These are phyloP conservation scores for Buddleja alternifolia DNA, from an alignment of 257 asterid genomes.

Conservation along the genomic window DNA sequence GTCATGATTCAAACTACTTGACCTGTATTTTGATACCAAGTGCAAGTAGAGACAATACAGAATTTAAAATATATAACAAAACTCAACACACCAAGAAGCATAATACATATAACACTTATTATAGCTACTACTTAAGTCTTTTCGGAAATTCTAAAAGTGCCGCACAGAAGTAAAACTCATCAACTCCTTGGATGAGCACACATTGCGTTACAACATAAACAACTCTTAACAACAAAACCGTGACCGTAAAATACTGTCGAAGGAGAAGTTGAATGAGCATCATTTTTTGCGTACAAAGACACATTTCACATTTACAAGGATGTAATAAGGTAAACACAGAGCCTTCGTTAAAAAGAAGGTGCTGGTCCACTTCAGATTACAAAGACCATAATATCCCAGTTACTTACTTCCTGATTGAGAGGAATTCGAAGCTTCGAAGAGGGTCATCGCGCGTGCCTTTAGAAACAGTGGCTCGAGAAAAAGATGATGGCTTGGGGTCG, in stretches of 20 bases:
- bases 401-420: conserved; percentile 50
- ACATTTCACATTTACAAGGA: conserved; percentile 47
- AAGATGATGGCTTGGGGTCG: conserved; percentile 59
- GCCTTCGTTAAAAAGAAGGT: conserved; percentile 33
- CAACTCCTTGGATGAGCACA: conserved; percentile 43
- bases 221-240: conserved; percentile 40
- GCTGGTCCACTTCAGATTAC: conserved; percentile 26
- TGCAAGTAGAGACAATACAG: not conserved
- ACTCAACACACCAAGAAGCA: not conserved
- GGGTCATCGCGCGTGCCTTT: conserved; percentile 79
- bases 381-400: conserved; percentile 12
- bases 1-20: conserved; percentile 5
- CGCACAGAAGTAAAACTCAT: conserved; percentile 40
- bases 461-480: conserved; percentile 50
- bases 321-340: conserved; percentile 1
- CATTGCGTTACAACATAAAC: conserved; percentile 35
- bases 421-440: conserved; percentile 91
- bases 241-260: conserved; percentile 19
- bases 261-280: conserved; percentile 26
- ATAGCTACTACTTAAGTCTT: conserved; percentile 5
- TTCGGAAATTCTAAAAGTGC: conserved; percentile 31
- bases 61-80: not conserved
- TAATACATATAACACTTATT: conserved; percentile 17
- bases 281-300: conserved; percentile 29
- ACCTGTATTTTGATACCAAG: not conserved